Conservation (phyloP, 1,284 basidiomycete genomes). For the Tylopilus orsonianus region DNA sequence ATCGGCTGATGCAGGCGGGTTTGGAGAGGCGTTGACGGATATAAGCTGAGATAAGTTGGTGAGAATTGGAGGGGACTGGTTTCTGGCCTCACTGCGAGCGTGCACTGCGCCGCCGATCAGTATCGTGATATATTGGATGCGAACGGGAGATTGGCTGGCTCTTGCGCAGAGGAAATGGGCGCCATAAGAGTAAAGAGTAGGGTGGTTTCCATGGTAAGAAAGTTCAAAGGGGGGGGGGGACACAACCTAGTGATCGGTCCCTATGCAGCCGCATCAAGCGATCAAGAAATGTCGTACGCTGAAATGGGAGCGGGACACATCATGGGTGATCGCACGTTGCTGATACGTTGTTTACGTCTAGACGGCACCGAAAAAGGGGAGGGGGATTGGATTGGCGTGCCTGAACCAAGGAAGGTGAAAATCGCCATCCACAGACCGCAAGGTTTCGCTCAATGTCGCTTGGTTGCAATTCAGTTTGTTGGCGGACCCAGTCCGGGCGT, state of each 20-base stretch:
- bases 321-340: conserved; percentile 28
- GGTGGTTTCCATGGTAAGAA: conserved; percentile 35
- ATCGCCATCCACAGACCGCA: conserved; percentile 21
- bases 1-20: conserved; percentile 15
- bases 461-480: conserved; percentile 13
- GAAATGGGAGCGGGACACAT: conserved; percentile 24
- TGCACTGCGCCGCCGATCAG: conserved; percentile 10
- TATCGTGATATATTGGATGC: conserved; percentile 4
- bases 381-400: conserved; percentile 24
- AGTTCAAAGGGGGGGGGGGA: conserved; percentile 16
- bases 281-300: conserved; percentile 28
- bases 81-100: conserved; percentile 19
- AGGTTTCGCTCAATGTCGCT: conserved; percentile 22
- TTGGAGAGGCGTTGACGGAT: conserved; percentile 24
- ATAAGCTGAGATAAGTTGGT: conserved; percentile 16
- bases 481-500: conserved; percentile 11
- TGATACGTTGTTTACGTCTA: conserved; percentile 33
- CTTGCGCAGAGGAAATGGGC: conserved; percentile 3
- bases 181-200: conserved; percentile 11
- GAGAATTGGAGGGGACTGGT: conserved; percentile 4
- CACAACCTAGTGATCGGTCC: conserved; percentile 21
- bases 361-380: conserved; percentile 36
- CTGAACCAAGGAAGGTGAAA: conserved; percentile 30
- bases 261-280: conserved; percentile 20
- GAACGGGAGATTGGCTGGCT: conserved; percentile 9